Conservation (phyloP, 2,329 filamentous ascomycete genomes). For the Sarocladium oryzae region DNA sequence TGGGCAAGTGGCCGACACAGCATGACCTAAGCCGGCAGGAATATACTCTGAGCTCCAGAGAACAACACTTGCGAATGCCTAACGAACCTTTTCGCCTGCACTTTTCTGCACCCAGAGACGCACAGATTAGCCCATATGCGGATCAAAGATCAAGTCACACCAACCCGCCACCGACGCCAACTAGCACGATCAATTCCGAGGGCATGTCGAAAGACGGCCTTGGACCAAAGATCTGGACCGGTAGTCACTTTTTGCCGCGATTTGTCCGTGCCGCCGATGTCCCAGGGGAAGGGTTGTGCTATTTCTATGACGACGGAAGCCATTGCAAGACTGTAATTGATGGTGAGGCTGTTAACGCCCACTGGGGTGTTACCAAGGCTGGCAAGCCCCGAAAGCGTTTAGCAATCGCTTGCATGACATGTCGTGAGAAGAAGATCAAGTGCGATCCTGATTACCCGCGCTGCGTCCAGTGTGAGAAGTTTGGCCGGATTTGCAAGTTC, state of each 20-base stretch:
- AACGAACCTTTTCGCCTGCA: slow-evolving; percentile 29
- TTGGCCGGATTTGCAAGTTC: slow-evolving; percentile 77
- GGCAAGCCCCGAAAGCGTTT: slow-evolving; percentile 88
- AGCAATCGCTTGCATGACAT: slow-evolving; percentile 88
- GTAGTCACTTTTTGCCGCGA: slow-evolving; percentile 59
- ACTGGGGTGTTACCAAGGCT: slow-evolving; percentile 91
- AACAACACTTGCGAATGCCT: slow-evolving; percentile 26
- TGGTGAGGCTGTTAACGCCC: slow-evolving; percentile 79
- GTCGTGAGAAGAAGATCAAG: slow-evolving; percentile 96
- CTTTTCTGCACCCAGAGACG: slow-evolving; percentile 29
- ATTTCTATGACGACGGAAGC: slow-evolving; percentile 79
- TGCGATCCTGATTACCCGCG: slow-evolving; percentile 84
- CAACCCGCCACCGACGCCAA: slow-evolving; percentile 22
- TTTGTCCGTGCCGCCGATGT: slow-evolving; percentile 60
- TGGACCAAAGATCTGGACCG: slow-evolving; percentile 64
- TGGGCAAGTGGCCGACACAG: slow-evolving; percentile 30
- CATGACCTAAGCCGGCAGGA: slow-evolving; percentile 36
- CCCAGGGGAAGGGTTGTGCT: slow-evolving; percentile 73
- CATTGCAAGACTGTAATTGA: slow-evolving; percentile 80
- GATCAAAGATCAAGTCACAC: slow-evolving; percentile 17
- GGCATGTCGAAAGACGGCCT: slow-evolving; percentile 50
- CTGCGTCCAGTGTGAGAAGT: slow-evolving; percentile 89
- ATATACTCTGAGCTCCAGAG: slow-evolving; percentile 39
- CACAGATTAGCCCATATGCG: slow-evolving; percentile 15
- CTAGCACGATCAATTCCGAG: slow-evolving; percentile 30